Evolutionary conservation across 1,284 basidiomycete species (phyloP), one percentile per base, ranked within the genome.

Genomic region (Omphalotus olearius): DNA sequence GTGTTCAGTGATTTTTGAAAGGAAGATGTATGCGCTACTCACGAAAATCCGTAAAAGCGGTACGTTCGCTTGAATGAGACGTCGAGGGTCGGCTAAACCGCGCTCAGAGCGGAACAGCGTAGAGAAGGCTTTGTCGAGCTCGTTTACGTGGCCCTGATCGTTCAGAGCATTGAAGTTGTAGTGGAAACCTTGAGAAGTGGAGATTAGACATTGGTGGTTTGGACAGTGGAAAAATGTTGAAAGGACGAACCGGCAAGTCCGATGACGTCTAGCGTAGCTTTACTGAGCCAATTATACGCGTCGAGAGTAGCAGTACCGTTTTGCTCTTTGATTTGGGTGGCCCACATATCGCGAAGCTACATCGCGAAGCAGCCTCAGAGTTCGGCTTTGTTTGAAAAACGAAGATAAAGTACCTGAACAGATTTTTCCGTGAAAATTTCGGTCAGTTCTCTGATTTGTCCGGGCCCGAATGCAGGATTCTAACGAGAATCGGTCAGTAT

Each of bases 251-350:
- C 78, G 2, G 78, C 76, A 2, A 72, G 57, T 4, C 78, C 77
- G 44, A 82, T 79, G 11, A 79, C 66, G 51, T 80, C 78, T 26
- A 80, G 61, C 0, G 78, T 79, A 7, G 69, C 64, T 48, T 71
- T 69, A 18, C 64, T 70, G 10, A 80, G 62, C 66, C 71, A 76
- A 5, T 61, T 57, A 39, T 72, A 59, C 1, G 73, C 66, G 51
- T 82, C 73, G 17, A 78, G 63, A 33, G 38, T 54, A 6, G 47
- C 53, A 6, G 50, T 36, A 7, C 51, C 52, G 25, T 40, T 40
- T 14, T 41, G 25, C 45, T 53, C 36, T 37, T 52, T 14, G 33
- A 52, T 45, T 28, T 60, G 40, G 2, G 56, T 25, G 1, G 47
- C 48, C 59, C 62, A 63, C 3, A 57, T 50, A 41, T 68, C 62